A percentile compares a stretch with the other conserved stretches of the same genome.
These are phyloP conservation scores for Fusarium chuoi DNA, from an alignment of 2,329 filamentous ascomycete species.

Conservation along the genomic window DNA sequence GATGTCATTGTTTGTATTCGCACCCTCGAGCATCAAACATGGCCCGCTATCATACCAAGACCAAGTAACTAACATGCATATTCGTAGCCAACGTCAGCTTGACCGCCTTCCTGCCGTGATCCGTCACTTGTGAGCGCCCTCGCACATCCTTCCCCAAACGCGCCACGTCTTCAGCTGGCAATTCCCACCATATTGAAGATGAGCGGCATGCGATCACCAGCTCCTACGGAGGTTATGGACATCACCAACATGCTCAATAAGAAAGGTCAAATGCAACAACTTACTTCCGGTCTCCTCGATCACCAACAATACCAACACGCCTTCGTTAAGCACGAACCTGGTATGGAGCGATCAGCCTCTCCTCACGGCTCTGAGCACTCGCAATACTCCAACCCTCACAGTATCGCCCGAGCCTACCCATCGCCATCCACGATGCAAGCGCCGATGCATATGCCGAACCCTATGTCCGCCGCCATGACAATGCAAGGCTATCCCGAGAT, in stretches of 20 bases:
- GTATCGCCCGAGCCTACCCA: slow-evolving; percentile 61
- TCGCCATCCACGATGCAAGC: slow-evolving; percentile 64
- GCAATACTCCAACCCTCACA: slow-evolving; percentile 62
- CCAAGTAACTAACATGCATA: slow-evolving; percentile 31
- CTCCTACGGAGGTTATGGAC: slow-evolving; percentile 62
- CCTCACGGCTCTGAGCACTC: slow-evolving; percentile 70
- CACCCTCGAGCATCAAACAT: slow-evolving; percentile 8
- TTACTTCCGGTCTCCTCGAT: slow-evolving; percentile 47
- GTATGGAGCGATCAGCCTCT: slow-evolving; percentile 65
- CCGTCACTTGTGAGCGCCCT: slow-evolving; percentile 38
- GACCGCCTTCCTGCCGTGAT: slow-evolving; percentile 41
- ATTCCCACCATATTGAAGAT: slow-evolving; percentile 40
- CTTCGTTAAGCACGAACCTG: slow-evolving; percentile 51
- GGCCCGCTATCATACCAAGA: background rate
- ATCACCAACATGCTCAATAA: slow-evolving; percentile 65
- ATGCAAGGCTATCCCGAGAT: slow-evolving; percentile 56
- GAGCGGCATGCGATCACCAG: slow-evolving; percentile 56
- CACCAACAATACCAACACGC: slow-evolving; percentile 46
- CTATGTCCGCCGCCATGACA: slow-evolving; percentile 56
- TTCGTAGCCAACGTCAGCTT: slow-evolving; percentile 34
- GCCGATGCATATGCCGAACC: slow-evolving; percentile 58
- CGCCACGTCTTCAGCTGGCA: slow-evolving; percentile 35
- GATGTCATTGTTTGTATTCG: slow-evolving; percentile 2
- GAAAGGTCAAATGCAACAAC: slow-evolving; percentile 54
- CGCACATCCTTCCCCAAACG: slow-evolving; percentile 33